Conservation (phyloP, 176 grass and related monocot genomes). For the Puccinellia tenuiflora region DNA sequence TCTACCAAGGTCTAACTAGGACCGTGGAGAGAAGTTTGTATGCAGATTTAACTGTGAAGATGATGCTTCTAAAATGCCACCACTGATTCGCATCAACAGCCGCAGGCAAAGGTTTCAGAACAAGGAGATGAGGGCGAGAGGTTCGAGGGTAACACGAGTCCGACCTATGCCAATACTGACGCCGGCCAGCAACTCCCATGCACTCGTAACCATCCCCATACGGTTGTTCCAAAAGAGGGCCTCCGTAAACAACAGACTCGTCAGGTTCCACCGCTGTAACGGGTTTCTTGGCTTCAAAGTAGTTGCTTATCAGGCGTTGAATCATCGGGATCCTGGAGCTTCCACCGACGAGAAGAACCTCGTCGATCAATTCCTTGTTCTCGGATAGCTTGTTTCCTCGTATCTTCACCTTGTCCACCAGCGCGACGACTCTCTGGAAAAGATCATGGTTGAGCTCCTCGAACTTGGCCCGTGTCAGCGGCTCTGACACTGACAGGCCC, state of each 20-base stretch:
- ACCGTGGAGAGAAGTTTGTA: background rate
- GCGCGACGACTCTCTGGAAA: background rate
- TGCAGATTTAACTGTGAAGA: background rate
- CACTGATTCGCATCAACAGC: no score
- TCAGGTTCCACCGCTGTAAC: background rate
- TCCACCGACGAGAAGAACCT: background rate
- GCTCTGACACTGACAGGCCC: background rate
- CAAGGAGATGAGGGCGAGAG: background rate
- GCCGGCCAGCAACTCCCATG: background rate
- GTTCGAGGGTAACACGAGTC: background rate
- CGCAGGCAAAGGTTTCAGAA: background rate
- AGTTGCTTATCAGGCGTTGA: background rate
- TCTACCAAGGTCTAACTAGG: background rate
- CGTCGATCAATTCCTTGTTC: background rate
- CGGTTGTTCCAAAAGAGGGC: background rate
- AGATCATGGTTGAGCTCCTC: slow-evolving; percentile 7
- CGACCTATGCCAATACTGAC: background rate
- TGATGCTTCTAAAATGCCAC: no score
- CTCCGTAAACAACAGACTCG: background rate
- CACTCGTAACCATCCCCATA: background rate
- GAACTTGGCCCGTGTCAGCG: background rate
- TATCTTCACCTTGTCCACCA: background rate
- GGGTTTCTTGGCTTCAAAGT: background rate
- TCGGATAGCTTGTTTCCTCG: background rate
- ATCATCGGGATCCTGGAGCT: background rate